Conservation (phyloP, 495 filamentous ascomycete genomes). For the Physcia stellaris region DNA sequence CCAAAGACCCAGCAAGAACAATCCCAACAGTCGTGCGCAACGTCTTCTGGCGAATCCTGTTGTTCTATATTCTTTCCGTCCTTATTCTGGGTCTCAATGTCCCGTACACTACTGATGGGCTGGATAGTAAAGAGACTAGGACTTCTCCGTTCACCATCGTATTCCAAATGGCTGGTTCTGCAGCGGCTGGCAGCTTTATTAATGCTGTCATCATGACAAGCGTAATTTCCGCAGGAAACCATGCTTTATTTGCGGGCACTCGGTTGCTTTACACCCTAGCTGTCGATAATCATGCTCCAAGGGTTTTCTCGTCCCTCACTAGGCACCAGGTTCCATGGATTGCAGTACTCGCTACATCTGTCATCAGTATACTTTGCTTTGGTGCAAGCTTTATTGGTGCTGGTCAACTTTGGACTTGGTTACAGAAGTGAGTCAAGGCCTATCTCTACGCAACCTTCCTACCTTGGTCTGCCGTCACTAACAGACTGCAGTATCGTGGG, state of each 20-base stretch:
- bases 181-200: constrained; percentile 38
- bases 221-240: constrained; percentile 38
- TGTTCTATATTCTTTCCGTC: constrained; percentile 38
- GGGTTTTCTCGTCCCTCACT: constrained; percentile 35
- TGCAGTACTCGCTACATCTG: constrained; percentile 39
- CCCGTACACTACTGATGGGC: constrained; percentile 34
- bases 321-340: constrained; percentile 45
- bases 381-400: constrained; percentile 49
- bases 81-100: constrained; percentile 38
- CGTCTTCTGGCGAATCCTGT: constrained; percentile 39
- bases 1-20: constrained; percentile 31
- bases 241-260: constrained; percentile 40
- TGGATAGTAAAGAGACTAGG: constrained; percentile 18
- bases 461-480: neutral
- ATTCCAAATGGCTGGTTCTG: constrained; percentile 34
- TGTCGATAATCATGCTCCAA: constrained; percentile 31
- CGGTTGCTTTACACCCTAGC: constrained; percentile 37
- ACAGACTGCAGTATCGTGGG: constrained; percentile 35
- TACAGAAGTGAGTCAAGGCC: constrained; percentile 32
- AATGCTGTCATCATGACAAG: constrained; percentile 43
- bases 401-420: constrained; percentile 42
- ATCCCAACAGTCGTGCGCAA: constrained; percentile 37
- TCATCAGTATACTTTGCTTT: constrained; percentile 44
- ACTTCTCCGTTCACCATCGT: constrained; percentile 42
- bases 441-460: neutral